Base-by-base conservation (phyloP, 257 asterid genomes). In the Solanum chilense region DNA sequence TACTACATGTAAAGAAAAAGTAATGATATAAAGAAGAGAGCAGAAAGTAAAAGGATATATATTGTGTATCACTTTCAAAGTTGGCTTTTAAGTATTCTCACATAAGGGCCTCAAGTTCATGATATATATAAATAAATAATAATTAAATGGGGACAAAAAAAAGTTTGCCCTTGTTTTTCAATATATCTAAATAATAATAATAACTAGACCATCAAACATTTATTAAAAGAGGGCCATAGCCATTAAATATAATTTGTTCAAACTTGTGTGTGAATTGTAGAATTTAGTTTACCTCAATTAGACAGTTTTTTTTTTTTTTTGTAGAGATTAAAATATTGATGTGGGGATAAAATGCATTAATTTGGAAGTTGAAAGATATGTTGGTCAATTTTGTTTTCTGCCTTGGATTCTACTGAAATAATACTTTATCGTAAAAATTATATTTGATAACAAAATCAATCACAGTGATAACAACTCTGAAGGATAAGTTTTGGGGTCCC, bases 211-310 rank as follows among this genome's bases (percentile, higher is more conserved):
- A 90, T 88, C 91, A 81, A 64, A 88, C 94, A 88, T 94, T 93
- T 89, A 92, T 91, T 45, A 92, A 89, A 87, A 66, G 93, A 90
- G 92, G 98, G 90, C 94, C 96, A 91, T 82, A 89, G 91, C 89
- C 89, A 91, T 91, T 93, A 52, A 91, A 91, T 89, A 87, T 76
- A 49, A 81, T 49, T 81, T 81, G 62, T 44, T 86, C 62, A 73
- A 73, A 84, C 29, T 13, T 62, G 69, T 89, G 86, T 91, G 88
- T 89, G 93, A 87, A 90, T 87, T 64, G 73, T 64, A 86, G 88
- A 69, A 78, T 83, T 31, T 71, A 9, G 80, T 35, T 71, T 71
- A 71, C 47, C 41, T 18, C 8, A 82, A 82, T 47, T 16, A 82
- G 86, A 64, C 29, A n/a, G n/a, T n/a, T 25, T n/a, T 15, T 41